Conservation (phyloP, 306 rosid species). For the Glycine tomentella region DNA sequence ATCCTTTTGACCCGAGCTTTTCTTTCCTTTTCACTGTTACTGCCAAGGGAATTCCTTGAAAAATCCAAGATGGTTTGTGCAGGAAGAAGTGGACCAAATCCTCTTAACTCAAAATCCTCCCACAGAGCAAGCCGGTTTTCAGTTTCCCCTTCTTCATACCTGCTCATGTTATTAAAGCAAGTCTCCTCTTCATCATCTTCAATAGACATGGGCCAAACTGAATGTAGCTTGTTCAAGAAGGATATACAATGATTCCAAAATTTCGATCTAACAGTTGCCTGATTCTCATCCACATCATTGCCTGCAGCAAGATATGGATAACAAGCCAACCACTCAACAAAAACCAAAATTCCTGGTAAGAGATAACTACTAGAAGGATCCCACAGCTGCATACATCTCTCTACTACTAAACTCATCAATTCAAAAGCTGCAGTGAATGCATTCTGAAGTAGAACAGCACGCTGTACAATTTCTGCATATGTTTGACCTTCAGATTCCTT, state of each 20-base stretch:
- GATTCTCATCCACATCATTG: constrained; percentile 72
- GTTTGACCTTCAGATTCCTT: constrained; percentile 92
- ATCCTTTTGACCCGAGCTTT: constrained; percentile 76
- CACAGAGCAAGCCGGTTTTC: constrained; percentile 88
- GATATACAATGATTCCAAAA: constrained; percentile 80
- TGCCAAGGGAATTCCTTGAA: constrained; percentile 79
- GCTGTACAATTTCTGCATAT: constrained; percentile 91
- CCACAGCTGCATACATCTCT: constrained; percentile 69
- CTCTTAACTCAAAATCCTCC: constrained; percentile 97
- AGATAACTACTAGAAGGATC: constrained; percentile 82
- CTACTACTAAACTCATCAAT: constrained; percentile 78
- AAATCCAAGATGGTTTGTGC: constrained; percentile 92
- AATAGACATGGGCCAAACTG: constrained; percentile 57
- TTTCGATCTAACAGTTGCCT: constrained; percentile 68
- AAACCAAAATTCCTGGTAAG: constrained; percentile 86
- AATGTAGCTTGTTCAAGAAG: constrained; percentile 76
- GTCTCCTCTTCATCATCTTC: constrained; percentile 81
- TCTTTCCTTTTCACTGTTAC: constrained; percentile 77
- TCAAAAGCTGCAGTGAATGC: constrained; percentile 85
- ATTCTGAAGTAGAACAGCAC: constrained; percentile 85
- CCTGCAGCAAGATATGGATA: constrained; percentile 74
- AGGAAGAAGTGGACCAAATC: constrained; percentile 90
- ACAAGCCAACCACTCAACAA: constrained; percentile 96
- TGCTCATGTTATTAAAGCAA: constrained; percentile 86
- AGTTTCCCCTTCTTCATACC: constrained; percentile 92